phyloP scores from a whole-genome alignment of 2,329 filamentous ascomycete genomes.

The Dichotomopilus funicola region DNA sequence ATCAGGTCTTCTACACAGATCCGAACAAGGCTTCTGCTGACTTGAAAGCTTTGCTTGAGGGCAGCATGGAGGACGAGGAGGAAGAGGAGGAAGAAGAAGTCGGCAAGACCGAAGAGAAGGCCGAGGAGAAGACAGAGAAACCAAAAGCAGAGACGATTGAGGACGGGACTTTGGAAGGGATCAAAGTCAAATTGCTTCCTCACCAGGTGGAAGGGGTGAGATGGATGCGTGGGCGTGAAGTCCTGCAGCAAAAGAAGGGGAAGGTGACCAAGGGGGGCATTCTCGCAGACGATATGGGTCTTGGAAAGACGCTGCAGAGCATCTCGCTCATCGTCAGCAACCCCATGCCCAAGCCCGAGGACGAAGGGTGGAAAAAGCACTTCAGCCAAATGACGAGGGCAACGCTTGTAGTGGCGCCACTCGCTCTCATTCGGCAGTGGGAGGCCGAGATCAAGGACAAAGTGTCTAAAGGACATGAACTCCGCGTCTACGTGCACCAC shows the following conservation, averaged over 20 bases:
- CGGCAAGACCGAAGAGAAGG: not conserved
- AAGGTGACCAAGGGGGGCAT: slow-evolving; percentile 86
- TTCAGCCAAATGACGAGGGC: slow-evolving; percentile 63
- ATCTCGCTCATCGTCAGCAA: slow-evolving; percentile 84
- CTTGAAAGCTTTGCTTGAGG: slow-evolving; percentile 75
- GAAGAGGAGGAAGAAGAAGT: slow-evolving; percentile 37
- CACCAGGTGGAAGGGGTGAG: slow-evolving; percentile 91
- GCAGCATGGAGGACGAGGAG: slow-evolving; percentile 68
- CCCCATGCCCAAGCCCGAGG: slow-evolving; percentile 57
- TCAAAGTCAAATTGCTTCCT: slow-evolving; percentile 81
- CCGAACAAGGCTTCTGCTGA: slow-evolving; percentile 66
- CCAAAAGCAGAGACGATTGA: slow-evolving; percentile 35
- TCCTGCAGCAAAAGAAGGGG: slow-evolving; percentile 75
- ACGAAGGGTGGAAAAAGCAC: slow-evolving; percentile 60
- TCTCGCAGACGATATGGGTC: slow-evolving; percentile 92
- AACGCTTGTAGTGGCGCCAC: slow-evolving; percentile 85
- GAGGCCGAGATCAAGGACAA: slow-evolving; percentile 86
- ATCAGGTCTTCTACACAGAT: slow-evolving; percentile 59
- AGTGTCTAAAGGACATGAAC: slow-evolving; percentile 59
- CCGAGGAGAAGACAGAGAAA: slow-evolving; percentile 50
- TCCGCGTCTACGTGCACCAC: slow-evolving; percentile 86
- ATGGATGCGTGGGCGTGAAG: slow-evolving; percentile 93
- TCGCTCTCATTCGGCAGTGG: slow-evolving; percentile 96
- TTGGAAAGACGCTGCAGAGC: slow-evolving; percentile 94
- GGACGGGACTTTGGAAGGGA: slow-evolving; percentile 60